Conservation (phyloP, 2,329 filamentous ascomycete species). For the Cladosporium sp. region DNA sequence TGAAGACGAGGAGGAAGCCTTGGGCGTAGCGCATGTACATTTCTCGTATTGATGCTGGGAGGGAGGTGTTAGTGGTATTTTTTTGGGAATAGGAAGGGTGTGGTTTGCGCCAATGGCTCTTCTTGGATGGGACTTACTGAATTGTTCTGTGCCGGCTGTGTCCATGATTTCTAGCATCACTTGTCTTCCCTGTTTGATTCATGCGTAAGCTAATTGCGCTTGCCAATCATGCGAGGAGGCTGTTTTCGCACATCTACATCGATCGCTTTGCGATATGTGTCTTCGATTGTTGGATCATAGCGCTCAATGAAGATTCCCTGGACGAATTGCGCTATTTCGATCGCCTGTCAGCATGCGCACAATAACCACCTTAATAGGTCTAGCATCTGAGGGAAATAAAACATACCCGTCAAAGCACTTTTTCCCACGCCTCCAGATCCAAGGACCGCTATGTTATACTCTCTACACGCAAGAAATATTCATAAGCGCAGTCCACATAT, state of each 20-base stretch:
- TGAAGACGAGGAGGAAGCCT: constrained; percentile 89
- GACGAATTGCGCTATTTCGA: constrained; percentile 77
- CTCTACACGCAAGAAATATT: constrained; percentile 42
- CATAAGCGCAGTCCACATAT: background rate
- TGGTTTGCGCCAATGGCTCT: background rate
- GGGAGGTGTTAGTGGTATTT: constrained; percentile 11
- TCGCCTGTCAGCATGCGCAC: constrained; percentile 5
- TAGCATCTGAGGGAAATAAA: background rate
- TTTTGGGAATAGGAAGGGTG: background rate
- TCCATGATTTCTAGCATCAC: constrained; percentile 89
- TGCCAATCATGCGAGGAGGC: background rate
- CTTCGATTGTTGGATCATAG: constrained; percentile 64
- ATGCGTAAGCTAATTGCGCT: background rate
- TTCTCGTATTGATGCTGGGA: constrained; percentile 48
- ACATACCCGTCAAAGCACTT: constrained; percentile 81
- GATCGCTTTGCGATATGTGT: constrained; percentile 61
- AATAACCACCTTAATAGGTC: background rate
- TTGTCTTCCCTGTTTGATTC: constrained; percentile 71
- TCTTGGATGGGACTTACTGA: constrained; percentile 64
- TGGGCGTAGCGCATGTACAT: constrained; percentile 93
- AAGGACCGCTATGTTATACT: constrained; percentile 80
- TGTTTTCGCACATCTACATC: constrained; percentile 63
- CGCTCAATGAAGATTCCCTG: constrained; percentile 91
- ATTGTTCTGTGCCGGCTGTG: constrained; percentile 88
- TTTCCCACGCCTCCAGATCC: constrained; percentile 88